Conservation (phyloP, 2,329 filamentous ascomycete species). For the Xenosphaeropsis pyriputrescens region DNA sequence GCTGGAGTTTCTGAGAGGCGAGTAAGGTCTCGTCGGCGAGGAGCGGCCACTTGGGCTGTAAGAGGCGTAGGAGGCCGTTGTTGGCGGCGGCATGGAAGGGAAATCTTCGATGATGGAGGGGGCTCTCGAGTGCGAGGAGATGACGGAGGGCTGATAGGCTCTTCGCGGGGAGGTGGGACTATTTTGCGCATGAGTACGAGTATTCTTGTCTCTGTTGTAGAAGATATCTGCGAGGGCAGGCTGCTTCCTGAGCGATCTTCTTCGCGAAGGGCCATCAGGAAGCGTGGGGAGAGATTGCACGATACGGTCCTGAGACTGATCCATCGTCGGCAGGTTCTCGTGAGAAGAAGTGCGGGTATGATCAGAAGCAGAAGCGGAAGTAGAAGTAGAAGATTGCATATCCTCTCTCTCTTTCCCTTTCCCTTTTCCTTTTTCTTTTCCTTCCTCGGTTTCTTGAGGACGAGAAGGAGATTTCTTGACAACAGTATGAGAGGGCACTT, state of each 20-base stretch:
- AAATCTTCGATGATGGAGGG: constrained; percentile 41
- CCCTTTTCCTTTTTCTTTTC: too few species aligned
- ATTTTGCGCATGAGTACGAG: background rate
- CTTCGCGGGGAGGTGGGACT: constrained; percentile 20
- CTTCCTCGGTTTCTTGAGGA: background rate
- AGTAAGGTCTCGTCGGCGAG: constrained; percentile 45
- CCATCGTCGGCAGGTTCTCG: constrained; percentile 11
- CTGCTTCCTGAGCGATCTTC: constrained; percentile 17
- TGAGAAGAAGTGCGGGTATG: too few species aligned
- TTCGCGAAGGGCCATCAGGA: constrained; percentile 32
- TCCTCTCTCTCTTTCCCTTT: constrained; percentile 22
- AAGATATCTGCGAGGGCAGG: constrained; percentile 20
- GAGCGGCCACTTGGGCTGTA: constrained; percentile 32
- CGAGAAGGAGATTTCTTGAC: constrained; percentile 21
- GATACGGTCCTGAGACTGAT: constrained; percentile 16
- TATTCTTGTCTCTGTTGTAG: constrained; percentile 7
- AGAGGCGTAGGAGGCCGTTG: constrained; percentile 46
- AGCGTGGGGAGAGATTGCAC: constrained; percentile 30
- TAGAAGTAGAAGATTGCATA: constrained; percentile 13
- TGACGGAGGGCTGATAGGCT: constrained; percentile 31
- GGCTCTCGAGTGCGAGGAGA: constrained; percentile 28
- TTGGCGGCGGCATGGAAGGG: constrained; percentile 41
- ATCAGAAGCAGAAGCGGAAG: too few species aligned
- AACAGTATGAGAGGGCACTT: constrained; percentile 16
- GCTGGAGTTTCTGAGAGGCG: constrained; percentile 41